phyloP scores from a whole-genome alignment of 2,329 filamentous ascomycete genomes.

The Hypoxylon sp. region DNA sequence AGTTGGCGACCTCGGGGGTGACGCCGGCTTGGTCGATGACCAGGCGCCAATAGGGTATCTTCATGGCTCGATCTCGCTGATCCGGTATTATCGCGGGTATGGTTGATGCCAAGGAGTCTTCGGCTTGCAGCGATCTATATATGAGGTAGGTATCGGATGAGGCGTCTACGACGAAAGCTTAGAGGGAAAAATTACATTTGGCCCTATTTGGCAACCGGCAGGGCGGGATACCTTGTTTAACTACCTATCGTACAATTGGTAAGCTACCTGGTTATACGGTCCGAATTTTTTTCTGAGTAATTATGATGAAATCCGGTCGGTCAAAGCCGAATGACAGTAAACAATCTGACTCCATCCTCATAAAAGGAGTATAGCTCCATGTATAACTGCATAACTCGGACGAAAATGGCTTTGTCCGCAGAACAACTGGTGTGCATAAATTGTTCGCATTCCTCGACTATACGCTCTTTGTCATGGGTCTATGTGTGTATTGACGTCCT shows the following conservation, averaged over 20 bases:
- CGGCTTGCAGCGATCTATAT: not conserved
- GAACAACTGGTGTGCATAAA: not conserved
- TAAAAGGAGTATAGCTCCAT: too few species aligned
- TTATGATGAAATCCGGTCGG: constrained; percentile 7
- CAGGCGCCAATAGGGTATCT: constrained; percentile 26
- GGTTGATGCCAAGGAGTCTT: not conserved
- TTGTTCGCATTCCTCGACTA: not conserved
- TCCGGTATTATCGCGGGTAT: not conserved
- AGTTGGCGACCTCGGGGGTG: constrained; percentile 62
- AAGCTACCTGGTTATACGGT: not conserved
- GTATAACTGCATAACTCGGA: not conserved
- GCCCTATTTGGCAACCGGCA: not conserved
- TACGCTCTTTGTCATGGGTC: not conserved
- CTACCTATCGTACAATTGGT: not conserved
- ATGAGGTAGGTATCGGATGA: not conserved
- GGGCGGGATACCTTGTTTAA: constrained; percentile 3
- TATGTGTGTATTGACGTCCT: not conserved
- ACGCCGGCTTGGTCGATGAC: constrained; percentile 70
- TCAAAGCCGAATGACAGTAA: not conserved
- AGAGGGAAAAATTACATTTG: not conserved
- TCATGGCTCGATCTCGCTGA: not conserved
- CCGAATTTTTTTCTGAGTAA: constrained; percentile 3
- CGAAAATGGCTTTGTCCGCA: not conserved
- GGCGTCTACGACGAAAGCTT: not conserved
- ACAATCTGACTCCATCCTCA: not conserved